phyloP scores from a whole-genome alignment of 768 basidiomycete species.

The Mrakia hoshinonis region DNA sequence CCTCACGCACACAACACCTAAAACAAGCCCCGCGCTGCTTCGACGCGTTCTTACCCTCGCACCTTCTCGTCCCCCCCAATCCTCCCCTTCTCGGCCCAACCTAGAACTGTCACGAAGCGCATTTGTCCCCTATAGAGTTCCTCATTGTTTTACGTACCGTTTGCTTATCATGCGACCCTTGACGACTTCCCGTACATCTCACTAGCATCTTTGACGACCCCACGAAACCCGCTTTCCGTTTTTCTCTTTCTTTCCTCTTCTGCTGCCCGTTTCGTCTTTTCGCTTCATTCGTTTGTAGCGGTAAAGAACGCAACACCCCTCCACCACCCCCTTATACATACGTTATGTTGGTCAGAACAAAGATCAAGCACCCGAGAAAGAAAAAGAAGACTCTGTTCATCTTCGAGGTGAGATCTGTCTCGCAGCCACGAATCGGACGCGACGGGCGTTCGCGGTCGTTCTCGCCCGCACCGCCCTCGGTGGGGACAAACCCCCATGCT shows the following conservation, averaged over 20 bases:
- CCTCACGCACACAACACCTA: neutral
- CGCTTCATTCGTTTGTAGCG: slow-evolving; percentile 6
- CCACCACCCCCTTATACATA: too few species aligned
- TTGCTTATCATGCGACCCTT: neutral
- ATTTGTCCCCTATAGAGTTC: neutral
- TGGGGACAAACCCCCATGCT: too few species aligned
- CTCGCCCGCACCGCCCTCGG: too few species aligned
- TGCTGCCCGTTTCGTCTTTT: neutral
- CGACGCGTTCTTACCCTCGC: neutral
- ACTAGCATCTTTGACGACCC: slow-evolving; percentile 5
- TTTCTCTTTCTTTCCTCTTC: neutral
- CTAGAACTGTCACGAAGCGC: slow-evolving; percentile 1
- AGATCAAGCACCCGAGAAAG: too few species aligned
- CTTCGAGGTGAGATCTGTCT: too few species aligned
- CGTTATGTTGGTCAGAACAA: too few species aligned
- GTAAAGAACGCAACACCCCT: too few species aligned
- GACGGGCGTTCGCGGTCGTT: too few species aligned
- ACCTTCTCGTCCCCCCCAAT: neutral
- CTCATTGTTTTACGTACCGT: neutral
- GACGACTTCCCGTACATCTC: neutral
- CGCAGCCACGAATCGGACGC: too few species aligned
- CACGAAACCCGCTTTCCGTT: neutral
- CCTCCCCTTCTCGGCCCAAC: neutral
- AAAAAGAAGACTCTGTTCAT: too few species aligned
- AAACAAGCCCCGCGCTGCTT: neutral